Evolutionary conservation across 805 yeast species (phyloP).

Genomic region (Diddensiella santjacobensis): DNA sequence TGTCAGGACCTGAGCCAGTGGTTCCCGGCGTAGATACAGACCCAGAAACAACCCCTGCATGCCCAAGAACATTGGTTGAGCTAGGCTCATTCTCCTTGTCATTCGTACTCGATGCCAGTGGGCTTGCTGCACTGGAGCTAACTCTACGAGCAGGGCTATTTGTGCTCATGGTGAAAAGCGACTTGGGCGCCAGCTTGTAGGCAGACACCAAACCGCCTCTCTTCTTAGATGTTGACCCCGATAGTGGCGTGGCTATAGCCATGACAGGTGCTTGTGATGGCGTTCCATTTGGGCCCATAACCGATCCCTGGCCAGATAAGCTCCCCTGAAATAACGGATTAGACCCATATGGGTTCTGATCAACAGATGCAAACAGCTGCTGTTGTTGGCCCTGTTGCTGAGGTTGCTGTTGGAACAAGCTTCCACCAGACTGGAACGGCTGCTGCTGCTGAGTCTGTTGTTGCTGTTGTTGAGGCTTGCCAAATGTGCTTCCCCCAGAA

Average conservation of each 20-base stretch:
- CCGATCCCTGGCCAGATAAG: background rate
- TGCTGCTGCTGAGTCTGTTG: slow-evolving; percentile 22
- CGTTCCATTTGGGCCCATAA: background rate
- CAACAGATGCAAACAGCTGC: slow-evolving; percentile 36
- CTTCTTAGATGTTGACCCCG: slow-evolving; percentile 38
- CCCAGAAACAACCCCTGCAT: background rate
- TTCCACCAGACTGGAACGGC: slow-evolving; percentile 29
- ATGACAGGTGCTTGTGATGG: too few relatives aligned
- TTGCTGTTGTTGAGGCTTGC: slow-evolving; percentile 8
- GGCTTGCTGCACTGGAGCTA: background rate
- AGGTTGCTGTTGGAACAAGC: slow-evolving; percentile 9
- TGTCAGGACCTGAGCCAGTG: too few relatives aligned
- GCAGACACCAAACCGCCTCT: slow-evolving; percentile 60
- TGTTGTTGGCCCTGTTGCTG: slow-evolving; percentile 25
- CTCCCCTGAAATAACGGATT: slow-evolving; percentile 54
- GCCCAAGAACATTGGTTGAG: too few relatives aligned
- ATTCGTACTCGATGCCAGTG: background rate
- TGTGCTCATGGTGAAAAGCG: slow-evolving; percentile 39
- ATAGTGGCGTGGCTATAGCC: slow-evolving; percentile 48
- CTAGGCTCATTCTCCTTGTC: background rate
- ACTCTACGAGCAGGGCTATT: background rate
- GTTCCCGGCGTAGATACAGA: background rate
- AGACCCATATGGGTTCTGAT: slow-evolving; percentile 73
- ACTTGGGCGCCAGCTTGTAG: slow-evolving; percentile 62
- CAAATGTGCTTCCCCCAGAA: slow-evolving; percentile 7